A percentile compares a stretch with the other conserved stretches of the same genome.
These are phyloP conservation scores for Luzula sylvatica DNA, from an alignment of 176 grass and related monocot species.

Conservation along the genomic window DNA sequence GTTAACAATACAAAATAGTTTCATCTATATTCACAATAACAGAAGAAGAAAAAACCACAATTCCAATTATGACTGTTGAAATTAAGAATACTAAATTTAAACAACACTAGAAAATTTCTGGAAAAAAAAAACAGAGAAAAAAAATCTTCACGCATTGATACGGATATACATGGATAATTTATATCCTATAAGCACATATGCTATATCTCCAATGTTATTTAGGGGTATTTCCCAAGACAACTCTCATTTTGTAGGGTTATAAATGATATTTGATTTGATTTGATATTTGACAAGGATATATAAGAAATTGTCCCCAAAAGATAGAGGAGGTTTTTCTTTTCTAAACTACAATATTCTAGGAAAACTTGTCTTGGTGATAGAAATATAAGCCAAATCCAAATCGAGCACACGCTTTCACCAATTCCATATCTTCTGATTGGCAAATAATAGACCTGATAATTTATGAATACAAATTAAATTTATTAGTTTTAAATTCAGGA, in stretches of 20 bases:
- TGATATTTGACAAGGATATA: too few species aligned
- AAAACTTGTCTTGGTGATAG: constrained; percentile 52
- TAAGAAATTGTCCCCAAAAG: too few species aligned
- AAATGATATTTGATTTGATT: constrained; percentile 3
- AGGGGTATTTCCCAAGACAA: too few species aligned
- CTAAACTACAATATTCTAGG: constrained; percentile 8
- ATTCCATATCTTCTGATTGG: constrained; percentile 76
- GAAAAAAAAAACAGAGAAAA: neutral
- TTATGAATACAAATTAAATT: too few species aligned
- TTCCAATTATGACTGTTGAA: constrained; percentile 10
- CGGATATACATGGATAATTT: too few species aligned
- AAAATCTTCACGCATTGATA: too few species aligned
- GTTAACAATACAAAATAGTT: constrained; percentile 1
- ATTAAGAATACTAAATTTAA: constrained; percentile 1
- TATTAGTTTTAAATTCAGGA: too few species aligned
- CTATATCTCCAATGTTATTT: too few species aligned
- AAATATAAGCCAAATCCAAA: constrained; percentile 88
- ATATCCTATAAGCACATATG: neutral
- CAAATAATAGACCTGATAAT: too few species aligned
- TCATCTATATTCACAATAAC: neutral
- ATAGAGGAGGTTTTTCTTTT: too few species aligned
- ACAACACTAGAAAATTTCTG: constrained; percentile 13
- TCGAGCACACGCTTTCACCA: constrained; percentile 76
- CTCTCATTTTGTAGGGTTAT: too few species aligned
- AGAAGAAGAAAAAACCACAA: constrained; percentile 12